Percentiles rank a stretch among this genome's conserved stretches.
Evolutionary conservation across 176 grass and related monocot genomes (phyloP).

Genomic region (Neostapfia colusana): DNA sequence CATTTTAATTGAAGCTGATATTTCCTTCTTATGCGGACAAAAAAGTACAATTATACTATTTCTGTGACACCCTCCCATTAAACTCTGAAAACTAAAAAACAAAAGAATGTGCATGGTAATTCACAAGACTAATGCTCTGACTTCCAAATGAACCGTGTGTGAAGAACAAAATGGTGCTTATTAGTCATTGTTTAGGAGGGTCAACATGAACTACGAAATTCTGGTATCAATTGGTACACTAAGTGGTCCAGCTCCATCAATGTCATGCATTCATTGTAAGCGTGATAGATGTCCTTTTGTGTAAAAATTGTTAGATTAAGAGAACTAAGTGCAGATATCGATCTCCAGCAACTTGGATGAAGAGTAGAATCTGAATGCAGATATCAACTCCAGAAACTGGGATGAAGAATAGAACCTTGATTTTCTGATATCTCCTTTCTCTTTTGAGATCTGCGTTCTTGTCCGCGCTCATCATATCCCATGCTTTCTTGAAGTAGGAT

Average conservation of each 20-base stretch:
- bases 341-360: conserved; percentile 8
- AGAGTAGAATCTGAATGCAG: background rate
- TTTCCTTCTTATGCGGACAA: background rate
- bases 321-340: background rate
- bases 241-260: background rate
- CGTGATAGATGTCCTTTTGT: background rate
- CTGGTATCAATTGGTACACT: background rate
- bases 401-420: conserved; percentile 62
- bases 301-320: background rate
- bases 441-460: conserved; percentile 52
- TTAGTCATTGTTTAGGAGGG: background rate
- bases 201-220: background rate
- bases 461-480: conserved; percentile 65
- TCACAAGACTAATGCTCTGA: conserved; percentile 20
- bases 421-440: conserved; percentile 76
- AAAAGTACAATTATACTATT: background rate
- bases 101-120: background rate
- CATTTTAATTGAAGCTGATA: background rate
- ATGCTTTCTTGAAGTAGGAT: conserved; percentile 91
- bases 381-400: conserved; percentile 4
- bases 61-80: background rate
- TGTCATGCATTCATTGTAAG: background rate
- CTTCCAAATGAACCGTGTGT: background rate
- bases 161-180: background rate
- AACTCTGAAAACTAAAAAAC: background rate